phyloP scores from a whole-genome alignment of 192 early-diverging fungal genomes.

The Gamsiella multidivaricata region DNA sequence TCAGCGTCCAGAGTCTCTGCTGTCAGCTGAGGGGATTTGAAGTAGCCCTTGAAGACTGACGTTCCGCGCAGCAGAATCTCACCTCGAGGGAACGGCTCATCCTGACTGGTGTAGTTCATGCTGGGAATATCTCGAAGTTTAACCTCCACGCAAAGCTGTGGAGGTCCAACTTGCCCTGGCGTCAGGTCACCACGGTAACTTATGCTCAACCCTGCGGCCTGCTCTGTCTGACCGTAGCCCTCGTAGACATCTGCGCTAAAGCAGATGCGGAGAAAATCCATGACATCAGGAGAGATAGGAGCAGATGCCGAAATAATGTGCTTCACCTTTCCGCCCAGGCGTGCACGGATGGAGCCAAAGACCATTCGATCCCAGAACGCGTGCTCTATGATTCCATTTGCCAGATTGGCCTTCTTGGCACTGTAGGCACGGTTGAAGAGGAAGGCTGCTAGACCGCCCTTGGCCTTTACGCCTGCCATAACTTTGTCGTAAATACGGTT shows the following conservation, averaged over 20 bases:
- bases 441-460: conserved; percentile 68
- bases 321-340: conserved; percentile 82
- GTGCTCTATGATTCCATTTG: conserved; percentile 68
- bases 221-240: conserved; percentile 94
- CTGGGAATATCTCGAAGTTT: conserved; percentile 90
- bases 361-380: conserved; percentile 80
- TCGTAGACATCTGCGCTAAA: conserved; percentile 84
- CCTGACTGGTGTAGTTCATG: conserved; percentile 87
- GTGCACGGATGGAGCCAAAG: conserved; percentile 68
- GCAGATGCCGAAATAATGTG: conserved; percentile 88
- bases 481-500: conserved; percentile 93
- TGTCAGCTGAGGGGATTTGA: conserved; percentile 86
- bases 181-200: conserved; percentile 38
- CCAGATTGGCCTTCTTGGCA: conserved; percentile 61
- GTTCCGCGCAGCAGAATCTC: conserved; percentile 89
- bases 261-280: conserved; percentile 87
- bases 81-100: conserved; percentile 86
- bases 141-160: conserved; percentile 78
- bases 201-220: conserved; percentile 63
- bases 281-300: conserved; percentile 84
- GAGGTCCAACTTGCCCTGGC: conserved; percentile 78
- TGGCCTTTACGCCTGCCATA: conserved; percentile 68
- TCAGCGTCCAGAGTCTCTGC: conserved; percentile 73
- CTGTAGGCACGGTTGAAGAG: conserved; percentile 70
- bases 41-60: conserved; percentile 83